Conservation (phyloP, 805 yeast genomes). For the Lachancea thermotolerans region DNA sequence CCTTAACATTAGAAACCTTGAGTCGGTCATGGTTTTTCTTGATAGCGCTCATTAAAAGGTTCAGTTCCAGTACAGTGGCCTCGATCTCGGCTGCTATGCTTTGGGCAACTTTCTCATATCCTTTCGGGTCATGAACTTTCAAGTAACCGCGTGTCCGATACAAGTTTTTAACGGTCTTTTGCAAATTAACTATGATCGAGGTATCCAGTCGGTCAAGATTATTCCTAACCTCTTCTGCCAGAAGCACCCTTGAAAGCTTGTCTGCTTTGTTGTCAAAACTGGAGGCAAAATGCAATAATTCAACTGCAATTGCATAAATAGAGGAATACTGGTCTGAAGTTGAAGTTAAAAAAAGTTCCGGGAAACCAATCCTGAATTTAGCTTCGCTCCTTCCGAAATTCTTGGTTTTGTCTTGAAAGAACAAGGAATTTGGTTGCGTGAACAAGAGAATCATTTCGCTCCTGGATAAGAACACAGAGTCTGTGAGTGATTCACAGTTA, state of each 20-base stretch:
- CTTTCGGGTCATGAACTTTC: constrained; percentile 31
- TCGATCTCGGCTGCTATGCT: constrained; percentile 33
- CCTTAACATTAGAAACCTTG: constrained; percentile 22
- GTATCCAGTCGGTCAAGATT: constrained; percentile 30
- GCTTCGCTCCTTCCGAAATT: constrained; percentile 24
- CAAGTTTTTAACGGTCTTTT: constrained; percentile 39
- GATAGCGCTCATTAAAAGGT: constrained; percentile 39
- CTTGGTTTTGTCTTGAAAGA: constrained; percentile 31
- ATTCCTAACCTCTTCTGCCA: constrained; percentile 46
- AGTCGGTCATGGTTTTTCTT: constrained; percentile 28
- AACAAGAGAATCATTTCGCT: constrained; percentile 45
- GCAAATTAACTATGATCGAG: constrained; percentile 44
- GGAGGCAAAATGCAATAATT: constrained; percentile 35
- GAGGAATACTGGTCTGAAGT: constrained; percentile 52
- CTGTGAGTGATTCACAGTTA: constrained; percentile 37
- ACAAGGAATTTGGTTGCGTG: constrained; percentile 47
- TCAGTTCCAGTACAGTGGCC: constrained; percentile 34
- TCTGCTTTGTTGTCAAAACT: constrained; percentile 38
- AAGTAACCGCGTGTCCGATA: constrained; percentile 36
- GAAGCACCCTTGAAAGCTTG: constrained; percentile 42
- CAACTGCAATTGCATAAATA: constrained; percentile 42
- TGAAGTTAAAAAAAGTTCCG: constrained; percentile 46
- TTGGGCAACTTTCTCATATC: constrained; percentile 34
- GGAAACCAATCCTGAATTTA: constrained; percentile 32
- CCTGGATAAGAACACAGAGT: constrained; percentile 43